Evolutionary conservation across 2,329 filamentous ascomycete species (phyloP).

Genomic region (Aphanoascus verrucosus): DNA sequence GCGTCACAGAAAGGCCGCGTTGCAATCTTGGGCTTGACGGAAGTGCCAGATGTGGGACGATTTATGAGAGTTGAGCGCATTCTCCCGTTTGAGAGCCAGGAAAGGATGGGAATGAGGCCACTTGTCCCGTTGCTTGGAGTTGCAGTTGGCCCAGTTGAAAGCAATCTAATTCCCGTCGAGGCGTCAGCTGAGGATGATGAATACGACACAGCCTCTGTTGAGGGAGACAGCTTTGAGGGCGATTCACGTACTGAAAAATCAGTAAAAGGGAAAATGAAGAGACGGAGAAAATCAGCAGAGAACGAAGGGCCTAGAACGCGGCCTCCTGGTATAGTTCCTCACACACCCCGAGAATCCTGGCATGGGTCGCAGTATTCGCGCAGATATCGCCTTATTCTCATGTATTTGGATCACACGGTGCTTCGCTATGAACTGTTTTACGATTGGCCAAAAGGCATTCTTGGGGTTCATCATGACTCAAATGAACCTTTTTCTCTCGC

Average conservation of each 20-base stretch:
- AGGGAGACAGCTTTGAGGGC: constrained; percentile 9
- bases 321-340: neutral
- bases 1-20: constrained; percentile 49
- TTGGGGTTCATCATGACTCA: constrained; percentile 5
- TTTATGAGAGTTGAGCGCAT: constrained; percentile 48
- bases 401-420: constrained; percentile 46
- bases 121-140: constrained; percentile 43
- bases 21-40: constrained; percentile 44
- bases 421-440: constrained; percentile 50
- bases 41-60: constrained; percentile 26
- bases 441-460: constrained; percentile 24
- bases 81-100: constrained; percentile 44
- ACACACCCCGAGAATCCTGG: constrained; percentile 22
- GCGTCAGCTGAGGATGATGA: constrained; percentile 21
- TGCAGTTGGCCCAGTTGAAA: constrained; percentile 47
- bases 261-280: too few species aligned
- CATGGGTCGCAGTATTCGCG: constrained; percentile 34
- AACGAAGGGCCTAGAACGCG: neutral
- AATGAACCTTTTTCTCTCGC: constrained; percentile 8
- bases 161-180: constrained; percentile 32
- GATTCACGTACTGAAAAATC: constrained; percentile 1
- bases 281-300: neutral
- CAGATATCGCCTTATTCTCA: constrained; percentile 45
- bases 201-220: neutral
- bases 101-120: constrained; percentile 36